phyloP scores from a whole-genome alignment of 2,329 filamentous ascomycete species.

The Diaporthe nobilis region DNA sequence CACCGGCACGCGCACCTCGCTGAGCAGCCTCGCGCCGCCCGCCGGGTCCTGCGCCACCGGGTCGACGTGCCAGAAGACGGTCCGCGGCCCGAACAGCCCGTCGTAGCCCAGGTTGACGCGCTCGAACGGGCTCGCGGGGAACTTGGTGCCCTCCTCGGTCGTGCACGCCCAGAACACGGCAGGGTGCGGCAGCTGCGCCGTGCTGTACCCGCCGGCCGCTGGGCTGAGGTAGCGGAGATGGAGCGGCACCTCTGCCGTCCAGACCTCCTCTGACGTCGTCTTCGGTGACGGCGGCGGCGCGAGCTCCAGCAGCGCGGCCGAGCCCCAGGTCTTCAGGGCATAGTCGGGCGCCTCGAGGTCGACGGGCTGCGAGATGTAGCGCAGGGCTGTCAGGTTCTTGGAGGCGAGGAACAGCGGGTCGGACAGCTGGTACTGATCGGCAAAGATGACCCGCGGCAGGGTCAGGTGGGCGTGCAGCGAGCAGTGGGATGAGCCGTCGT shows the following conservation, averaged over 20 bases:
- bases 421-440: constrained; percentile 87
- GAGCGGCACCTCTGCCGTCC: constrained; percentile 81
- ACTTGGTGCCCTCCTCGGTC: constrained; percentile 75
- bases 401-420: constrained; percentile 84
- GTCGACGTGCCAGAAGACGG: constrained; percentile 85
- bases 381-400: constrained; percentile 80
- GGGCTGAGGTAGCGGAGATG: constrained; percentile 88
- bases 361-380: constrained; percentile 79
- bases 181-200: constrained; percentile 81
- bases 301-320: constrained; percentile 81
- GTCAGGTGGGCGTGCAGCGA: constrained; percentile 85
- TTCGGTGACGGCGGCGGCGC: constrained; percentile 61
- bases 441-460: constrained; percentile 84
- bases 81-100: constrained; percentile 79
- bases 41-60: constrained; percentile 57
- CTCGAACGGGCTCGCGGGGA: constrained; percentile 87
- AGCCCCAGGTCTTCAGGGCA: constrained; percentile 83
- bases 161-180: constrained; percentile 92
- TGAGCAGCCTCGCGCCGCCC: constrained; percentile 60
- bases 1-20: constrained; percentile 74
- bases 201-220: constrained; percentile 65
- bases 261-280: constrained; percentile 51
- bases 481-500: constrained; percentile 66
- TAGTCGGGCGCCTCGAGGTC: constrained; percentile 95
- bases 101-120: constrained; percentile 89